These are phyloP conservation scores for Cadophora malorum DNA, from an alignment of 2,329 filamentous ascomycete genomes.

Conservation along the genomic window DNA sequence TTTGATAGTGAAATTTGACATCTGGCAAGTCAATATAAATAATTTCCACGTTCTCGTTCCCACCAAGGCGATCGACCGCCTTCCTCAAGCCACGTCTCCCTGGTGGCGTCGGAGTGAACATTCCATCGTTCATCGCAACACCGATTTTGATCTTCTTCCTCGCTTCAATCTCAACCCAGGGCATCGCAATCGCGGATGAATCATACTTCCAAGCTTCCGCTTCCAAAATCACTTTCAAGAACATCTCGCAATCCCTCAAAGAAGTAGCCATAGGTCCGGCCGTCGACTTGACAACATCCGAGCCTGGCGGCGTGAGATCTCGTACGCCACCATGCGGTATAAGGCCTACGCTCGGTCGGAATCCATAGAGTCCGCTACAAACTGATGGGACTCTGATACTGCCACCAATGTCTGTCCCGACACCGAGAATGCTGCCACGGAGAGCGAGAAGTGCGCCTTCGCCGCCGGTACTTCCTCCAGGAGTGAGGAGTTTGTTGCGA, in stretches of 20 bases:
- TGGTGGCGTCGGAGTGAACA: slow-evolving; percentile 58
- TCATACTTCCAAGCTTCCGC: slow-evolving; percentile 53
- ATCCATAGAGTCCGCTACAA: slow-evolving; percentile 54
- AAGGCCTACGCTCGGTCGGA: slow-evolving; percentile 36
- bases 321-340: slow-evolving; percentile 49
- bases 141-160: slow-evolving; percentile 53
- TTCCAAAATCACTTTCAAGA: slow-evolving; percentile 51
- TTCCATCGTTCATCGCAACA: slow-evolving; percentile 53
- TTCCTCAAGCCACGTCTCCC: slow-evolving; percentile 53
- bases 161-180: slow-evolving; percentile 50
- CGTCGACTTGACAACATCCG: slow-evolving; percentile 53
- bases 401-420: slow-evolving; percentile 36
- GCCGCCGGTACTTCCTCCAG: slow-evolving; percentile 67
- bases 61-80: slow-evolving; percentile 48
- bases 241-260: slow-evolving; percentile 49
- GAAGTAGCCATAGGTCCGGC: slow-evolving; percentile 53
- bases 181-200: slow-evolving; percentile 45
- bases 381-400: slow-evolving; percentile 46
- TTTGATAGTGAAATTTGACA: slow-evolving; percentile 57
- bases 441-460: slow-evolving; percentile 57
- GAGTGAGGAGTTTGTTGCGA: slow-evolving; percentile 49
- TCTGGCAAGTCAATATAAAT: slow-evolving; percentile 58
- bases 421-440: slow-evolving; percentile 53
- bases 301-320: slow-evolving; percentile 60
- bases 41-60: slow-evolving; percentile 54